Base-by-base conservation (phyloP, 805 yeast species). In the Barnettozyma siamensis region DNA sequence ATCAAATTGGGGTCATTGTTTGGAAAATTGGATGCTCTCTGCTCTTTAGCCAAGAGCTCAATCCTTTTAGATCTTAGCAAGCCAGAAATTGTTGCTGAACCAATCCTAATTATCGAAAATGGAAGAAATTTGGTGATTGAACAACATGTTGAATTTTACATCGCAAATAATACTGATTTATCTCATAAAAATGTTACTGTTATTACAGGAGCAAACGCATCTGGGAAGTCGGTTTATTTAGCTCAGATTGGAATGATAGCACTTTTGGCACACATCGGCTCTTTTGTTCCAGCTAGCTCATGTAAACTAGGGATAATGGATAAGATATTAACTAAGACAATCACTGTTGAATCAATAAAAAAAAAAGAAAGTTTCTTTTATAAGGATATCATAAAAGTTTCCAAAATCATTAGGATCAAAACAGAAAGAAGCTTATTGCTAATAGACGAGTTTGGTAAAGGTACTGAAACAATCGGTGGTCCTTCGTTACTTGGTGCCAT, bases 361-460 rank as follows among this genome's bases (percentile, higher is more conserved):
- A 70, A 49, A 52, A 64, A 42, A 34, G 70, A 57, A 43, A 74
- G 80, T 39, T 66, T 80, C 0, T 77, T 77, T 44, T 65, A 71
- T 57, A 62, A 67, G n/a, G 82, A 76, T 47, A 48, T 66, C 9
- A 62, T 57, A 33, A 75, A 63, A 57, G 64, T 76, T 55, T 60
- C 59, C 43, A 67, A 63, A 48, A 68, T 73, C 37, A 45, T 73
- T 17, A 57, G 65, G 4, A 46, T 69, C 38, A 48, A 61, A 21
- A 70, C 76, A 0, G 51, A 57, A 1, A 60, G 53, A 33, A 71
- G 76, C 11, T 45, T 77, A 21, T 46, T 78, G 2, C 53, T 76
- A 6, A 61, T 76, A 20, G 78, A 75, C 53, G 80, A 75, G 44
- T 73, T 70, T 54, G 80, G 80, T 0, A 72, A 73, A 44, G 79